Percentiles rank a stretch among this genome's conserved stretches.
phyloP scores from a whole-genome alignment of 2,329 filamentous ascomycete species.

The Waltergamsia citrina region DNA sequence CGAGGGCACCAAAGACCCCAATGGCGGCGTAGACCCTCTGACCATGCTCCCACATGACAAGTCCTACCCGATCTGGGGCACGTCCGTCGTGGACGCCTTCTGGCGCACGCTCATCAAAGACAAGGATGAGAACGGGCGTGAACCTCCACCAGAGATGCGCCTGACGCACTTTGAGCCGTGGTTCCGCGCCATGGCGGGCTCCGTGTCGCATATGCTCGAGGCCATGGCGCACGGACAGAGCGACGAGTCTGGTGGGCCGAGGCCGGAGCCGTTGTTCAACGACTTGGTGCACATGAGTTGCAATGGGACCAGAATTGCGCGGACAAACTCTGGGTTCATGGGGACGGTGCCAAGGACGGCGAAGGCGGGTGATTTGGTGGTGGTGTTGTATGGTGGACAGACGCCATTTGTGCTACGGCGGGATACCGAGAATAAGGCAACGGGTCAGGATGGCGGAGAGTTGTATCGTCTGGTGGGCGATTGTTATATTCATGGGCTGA shows the following conservation, averaged over 20 bases:
- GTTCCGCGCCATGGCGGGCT: conserved; percentile 4
- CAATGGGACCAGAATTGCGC: conserved; percentile 6
- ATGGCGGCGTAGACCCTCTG: neutral
- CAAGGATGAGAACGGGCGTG: conserved; percentile 3
- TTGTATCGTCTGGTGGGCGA: conserved; percentile 5
- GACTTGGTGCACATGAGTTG: conserved; percentile 6
- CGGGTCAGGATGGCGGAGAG: too few relatives aligned
- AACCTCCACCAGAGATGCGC: neutral
- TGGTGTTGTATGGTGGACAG: conserved; percentile 7
- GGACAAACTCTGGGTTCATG: conserved; percentile 4
- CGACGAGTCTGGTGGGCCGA: neutral
- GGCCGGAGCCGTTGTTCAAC: conserved; percentile 6
- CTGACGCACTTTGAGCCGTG: conserved; percentile 6
- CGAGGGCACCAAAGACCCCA: neutral
- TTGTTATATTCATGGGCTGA: conserved; percentile 26
- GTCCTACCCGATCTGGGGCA: conserved; percentile 3
- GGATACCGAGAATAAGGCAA: neutral
- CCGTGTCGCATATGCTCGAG: conserved; percentile 5
- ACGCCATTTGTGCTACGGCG: conserved; percentile 9
- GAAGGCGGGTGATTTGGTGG: conserved; percentile 6
- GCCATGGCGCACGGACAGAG: conserved; percentile 4
- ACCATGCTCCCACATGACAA: conserved; percentile 3
- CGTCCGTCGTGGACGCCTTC: conserved; percentile 6
- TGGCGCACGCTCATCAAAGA: conserved; percentile 7
- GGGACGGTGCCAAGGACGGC: conserved; percentile 5